Percentiles rank a stretch among this genome's conserved stretches.
Conservation (phyloP, 176 grass and related monocot species). For the Carex pumila region DNA sequence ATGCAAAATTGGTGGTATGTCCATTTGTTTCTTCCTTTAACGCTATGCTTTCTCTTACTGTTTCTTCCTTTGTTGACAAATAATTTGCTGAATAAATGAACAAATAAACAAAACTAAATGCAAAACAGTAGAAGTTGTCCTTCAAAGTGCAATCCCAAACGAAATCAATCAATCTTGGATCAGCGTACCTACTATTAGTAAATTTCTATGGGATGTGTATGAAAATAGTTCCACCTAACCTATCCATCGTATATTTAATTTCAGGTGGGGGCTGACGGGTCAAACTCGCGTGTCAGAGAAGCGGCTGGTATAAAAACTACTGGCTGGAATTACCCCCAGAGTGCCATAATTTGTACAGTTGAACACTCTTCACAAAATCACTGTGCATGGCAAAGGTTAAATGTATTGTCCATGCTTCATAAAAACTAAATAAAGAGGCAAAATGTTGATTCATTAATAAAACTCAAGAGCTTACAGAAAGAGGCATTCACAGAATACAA, state of each 20-base stretch:
- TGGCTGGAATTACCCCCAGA: constrained; percentile 77
- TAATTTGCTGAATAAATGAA: neutral
- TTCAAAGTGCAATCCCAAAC: neutral
- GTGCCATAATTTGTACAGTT: constrained; percentile 84
- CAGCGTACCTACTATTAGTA: neutral
- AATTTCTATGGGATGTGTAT: neutral
- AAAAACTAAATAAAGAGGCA: too few species aligned
- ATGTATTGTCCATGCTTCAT: neutral
- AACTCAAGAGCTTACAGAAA: neutral
- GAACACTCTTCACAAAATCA: constrained; percentile 55
- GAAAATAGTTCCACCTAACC: neutral
- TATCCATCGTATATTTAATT: constrained; percentile 1
- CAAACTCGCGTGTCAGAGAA: constrained; percentile 79
- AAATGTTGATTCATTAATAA: neutral
- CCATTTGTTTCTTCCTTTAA: constrained; percentile 8
- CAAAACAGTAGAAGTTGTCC: neutral
- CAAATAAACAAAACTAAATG: neutral
- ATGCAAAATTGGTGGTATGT: constrained; percentile 87
- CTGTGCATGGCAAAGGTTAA: constrained; percentile 58
- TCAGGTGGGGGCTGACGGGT: constrained; percentile 87
- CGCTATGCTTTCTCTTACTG: neutral
- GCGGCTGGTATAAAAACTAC: constrained; percentile 68
- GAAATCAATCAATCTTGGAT: neutral
- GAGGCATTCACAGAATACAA: neutral
- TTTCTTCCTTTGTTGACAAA: neutral